phyloP scores from a whole-genome alignment of 176 grass and related monocot species.

The Canna indica region DNA sequence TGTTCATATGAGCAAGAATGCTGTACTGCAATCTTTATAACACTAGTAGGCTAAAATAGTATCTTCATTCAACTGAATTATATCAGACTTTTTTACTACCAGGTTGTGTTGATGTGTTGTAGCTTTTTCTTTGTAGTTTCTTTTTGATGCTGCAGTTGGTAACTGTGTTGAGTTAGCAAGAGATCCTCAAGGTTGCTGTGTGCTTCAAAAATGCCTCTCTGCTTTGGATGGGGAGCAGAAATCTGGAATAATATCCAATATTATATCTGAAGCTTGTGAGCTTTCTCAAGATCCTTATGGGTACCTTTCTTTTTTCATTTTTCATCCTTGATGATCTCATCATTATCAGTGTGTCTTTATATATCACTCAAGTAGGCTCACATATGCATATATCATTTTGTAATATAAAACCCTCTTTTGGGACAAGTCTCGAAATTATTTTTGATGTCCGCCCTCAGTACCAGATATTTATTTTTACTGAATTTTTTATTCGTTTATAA shows the following conservation, averaged over 20 bases:
- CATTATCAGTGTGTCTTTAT: too few species aligned
- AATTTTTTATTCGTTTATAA: background rate
- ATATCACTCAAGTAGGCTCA: too few species aligned
- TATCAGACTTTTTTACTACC: too few species aligned
- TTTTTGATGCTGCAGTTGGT: conserved; percentile 53
- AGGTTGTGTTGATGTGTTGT: too few species aligned
- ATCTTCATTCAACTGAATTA: too few species aligned
- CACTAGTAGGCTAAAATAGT: background rate
- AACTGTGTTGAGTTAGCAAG: conserved; percentile 62
- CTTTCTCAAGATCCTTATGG: conserved; percentile 73
- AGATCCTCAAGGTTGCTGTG: conserved; percentile 74
- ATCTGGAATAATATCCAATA: conserved; percentile 34
- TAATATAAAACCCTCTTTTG: conserved; percentile 8
- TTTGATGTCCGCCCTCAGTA: too few species aligned
- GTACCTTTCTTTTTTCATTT: conserved; percentile 27
- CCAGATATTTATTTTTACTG: background rate
- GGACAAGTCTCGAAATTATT: too few species aligned
- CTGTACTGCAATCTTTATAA: background rate
- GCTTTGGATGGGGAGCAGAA: conserved; percentile 47
- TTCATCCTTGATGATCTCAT: background rate
- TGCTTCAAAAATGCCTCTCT: conserved; percentile 75
- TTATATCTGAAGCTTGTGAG: conserved; percentile 38
- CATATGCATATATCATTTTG: too few species aligned
- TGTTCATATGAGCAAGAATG: too few species aligned
- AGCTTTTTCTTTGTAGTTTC: conserved; percentile 42